These are phyloP conservation scores for Coniophora puteana DNA, from an alignment of 1,284 basidiomycete species.

Conservation along the genomic window DNA sequence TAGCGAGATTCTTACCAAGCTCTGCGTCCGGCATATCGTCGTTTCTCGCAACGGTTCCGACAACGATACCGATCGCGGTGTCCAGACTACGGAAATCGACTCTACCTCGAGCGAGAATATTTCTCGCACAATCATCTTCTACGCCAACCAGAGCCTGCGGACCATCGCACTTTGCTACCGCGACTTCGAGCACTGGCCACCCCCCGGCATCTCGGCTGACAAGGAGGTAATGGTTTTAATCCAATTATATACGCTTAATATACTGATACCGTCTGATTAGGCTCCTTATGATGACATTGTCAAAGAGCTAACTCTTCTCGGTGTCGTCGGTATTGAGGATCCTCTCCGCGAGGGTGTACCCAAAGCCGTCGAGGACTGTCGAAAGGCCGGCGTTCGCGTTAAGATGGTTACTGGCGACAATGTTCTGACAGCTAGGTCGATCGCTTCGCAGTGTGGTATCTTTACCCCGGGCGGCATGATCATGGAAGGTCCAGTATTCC, in stretches of 20 bases:
- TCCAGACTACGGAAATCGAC: constrained; percentile 64
- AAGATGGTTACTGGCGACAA: constrained; percentile 99
- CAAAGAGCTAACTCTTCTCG: constrained; percentile 78
- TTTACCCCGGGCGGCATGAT: constrained; percentile 90
- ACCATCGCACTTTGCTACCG: constrained; percentile 93
- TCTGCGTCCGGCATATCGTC: constrained; percentile 71
- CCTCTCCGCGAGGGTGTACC: constrained; percentile 89
- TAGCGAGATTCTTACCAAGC: constrained; percentile 85
- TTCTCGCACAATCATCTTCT: constrained; percentile 90
- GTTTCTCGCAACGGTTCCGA: constrained; percentile 40
- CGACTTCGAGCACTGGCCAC: constrained; percentile 89
- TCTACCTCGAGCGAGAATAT: constrained; percentile 75
- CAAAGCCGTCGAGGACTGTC: constrained; percentile 85
- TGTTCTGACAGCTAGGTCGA: constrained; percentile 89
- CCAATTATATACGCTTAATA: neutral
- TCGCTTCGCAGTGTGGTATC: constrained; percentile 94
- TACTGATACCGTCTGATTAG: constrained; percentile 25
- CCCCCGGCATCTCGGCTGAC: constrained; percentile 46
- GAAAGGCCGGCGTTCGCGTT: constrained; percentile 88
- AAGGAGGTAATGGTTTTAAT: constrained; percentile 43
- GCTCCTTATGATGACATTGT: constrained; percentile 75
- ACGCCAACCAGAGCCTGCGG: constrained; percentile 92
- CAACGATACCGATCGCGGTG: constrained; percentile 26
- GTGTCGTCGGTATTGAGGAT: constrained; percentile 93
- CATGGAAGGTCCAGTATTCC: constrained; percentile 91